Conservation (phyloP, 2,329 filamentous ascomycete genomes). For the Elsinoe ampelina region DNA sequence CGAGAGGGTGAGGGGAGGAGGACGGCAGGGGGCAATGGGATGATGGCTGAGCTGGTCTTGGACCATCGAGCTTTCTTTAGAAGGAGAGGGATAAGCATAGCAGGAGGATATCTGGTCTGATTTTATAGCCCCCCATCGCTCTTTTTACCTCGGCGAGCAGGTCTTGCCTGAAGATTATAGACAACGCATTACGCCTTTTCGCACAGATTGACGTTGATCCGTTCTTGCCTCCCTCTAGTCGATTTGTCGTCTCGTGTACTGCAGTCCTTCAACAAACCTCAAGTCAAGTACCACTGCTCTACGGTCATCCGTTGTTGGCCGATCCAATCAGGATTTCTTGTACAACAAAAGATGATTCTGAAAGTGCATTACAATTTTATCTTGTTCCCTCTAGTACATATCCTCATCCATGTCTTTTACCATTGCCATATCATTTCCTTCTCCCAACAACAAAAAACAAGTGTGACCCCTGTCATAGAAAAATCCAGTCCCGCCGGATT, state of each 20-base stretch:
- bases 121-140: not conserved
- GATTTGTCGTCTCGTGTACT: too few species aligned
- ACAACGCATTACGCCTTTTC: not conserved
- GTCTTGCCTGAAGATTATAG: not conserved
- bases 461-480: not conserved
- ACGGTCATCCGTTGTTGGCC: too few species aligned
- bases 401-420: not conserved
- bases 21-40: too few species aligned
- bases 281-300: too few species aligned
- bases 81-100: not conserved
- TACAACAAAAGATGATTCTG: too few species aligned
- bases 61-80: not conserved
- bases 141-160: not conserved
- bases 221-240: too few species aligned
- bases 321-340: too few species aligned
- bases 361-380: slow-evolving; percentile 6
- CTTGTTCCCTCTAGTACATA: slow-evolving; percentile 2
- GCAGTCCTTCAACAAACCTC: too few species aligned
- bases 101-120: not conserved
- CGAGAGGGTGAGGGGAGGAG: too few species aligned
- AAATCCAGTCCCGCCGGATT: slow-evolving; percentile 14
- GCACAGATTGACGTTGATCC: not conserved
- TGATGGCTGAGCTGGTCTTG: not conserved
- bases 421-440: too few species aligned
- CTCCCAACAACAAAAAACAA: too few species aligned